Base-by-base conservation (phyloP, 192 early-diverging fungal genomes). In the Entomortierella chlamydospora region DNA sequence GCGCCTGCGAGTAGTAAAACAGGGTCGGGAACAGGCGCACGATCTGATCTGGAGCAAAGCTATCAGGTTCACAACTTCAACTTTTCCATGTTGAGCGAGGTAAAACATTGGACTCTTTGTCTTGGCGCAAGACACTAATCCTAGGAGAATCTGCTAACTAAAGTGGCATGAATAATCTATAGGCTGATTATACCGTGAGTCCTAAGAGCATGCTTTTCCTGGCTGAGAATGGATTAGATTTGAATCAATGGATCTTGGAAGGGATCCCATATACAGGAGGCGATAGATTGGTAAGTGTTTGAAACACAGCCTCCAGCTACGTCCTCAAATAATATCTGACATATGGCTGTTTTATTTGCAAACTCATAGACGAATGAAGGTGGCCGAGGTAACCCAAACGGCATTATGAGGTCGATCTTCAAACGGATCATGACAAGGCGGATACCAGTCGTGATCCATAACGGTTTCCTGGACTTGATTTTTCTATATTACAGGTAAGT, bases 381-480 rank as follows among this genome's bases (percentile, higher is more conserved):
- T 0, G 68, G 81, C n/a, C 64, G 54, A 45, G 69, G 72, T 5
- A 72, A 81, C 37, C 57, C 78, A 12, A 83, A 81, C 57, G 62
- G 68, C 18, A 69, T 85, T 47, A 85, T 93, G 65, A 83, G 89
- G 57, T 83, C 85, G 23, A 74, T 93, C 37, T 88, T 91, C 57
- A 64, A 83, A 18, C 82, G 87, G 3, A 81, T 91, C 43, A 73
- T 88, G 37, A 73, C 73, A 0, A 58, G 60, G 33, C 72, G 82
- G 4, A 79, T 91, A 17, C 94, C 95, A 2, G 72, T 99, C 18
- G 87, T 97, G 11, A 83, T 97, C 0, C 98, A 99, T 87, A 99
- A 99, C 78, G 98, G 97, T 0, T 83, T 98, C 23, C 83, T 97
- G 31, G 98, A 99, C 76, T 73, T 99, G 13, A 90, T 97, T 66